Conservation (phyloP, 176 grass and related monocot species). For the Cenchrus fungigraminus region DNA sequence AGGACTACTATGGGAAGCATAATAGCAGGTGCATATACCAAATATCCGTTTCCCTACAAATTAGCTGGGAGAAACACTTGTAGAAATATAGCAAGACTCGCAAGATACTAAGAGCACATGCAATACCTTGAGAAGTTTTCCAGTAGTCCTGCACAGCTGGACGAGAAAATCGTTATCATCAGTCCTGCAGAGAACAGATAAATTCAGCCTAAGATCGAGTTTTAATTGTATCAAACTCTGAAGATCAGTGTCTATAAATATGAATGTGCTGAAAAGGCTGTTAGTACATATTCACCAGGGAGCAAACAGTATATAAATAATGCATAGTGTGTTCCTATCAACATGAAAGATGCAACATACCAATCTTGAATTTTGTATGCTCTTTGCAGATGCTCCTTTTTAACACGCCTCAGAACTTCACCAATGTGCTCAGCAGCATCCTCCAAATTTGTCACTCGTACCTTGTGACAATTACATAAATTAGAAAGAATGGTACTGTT, state of each 20-base stretch:
- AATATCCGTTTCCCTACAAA: neutral
- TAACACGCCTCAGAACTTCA: conserved; percentile 91
- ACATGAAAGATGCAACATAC: conserved; percentile 40
- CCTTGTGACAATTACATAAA: conserved; percentile 47
- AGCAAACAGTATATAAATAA: neutral
- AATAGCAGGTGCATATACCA: neutral
- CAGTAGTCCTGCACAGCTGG: conserved; percentile 72
- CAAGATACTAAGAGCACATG: conserved; percentile 11
- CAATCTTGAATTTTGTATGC: conserved; percentile 95
- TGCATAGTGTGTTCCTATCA: neutral
- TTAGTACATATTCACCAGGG: neutral
- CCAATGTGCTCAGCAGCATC: conserved; percentile 97
- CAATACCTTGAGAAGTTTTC: conserved; percentile 91
- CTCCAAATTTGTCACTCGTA: conserved; percentile 92
- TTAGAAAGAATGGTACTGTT: neutral
- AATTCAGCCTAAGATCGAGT: conserved; percentile 20
- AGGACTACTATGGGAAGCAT: neutral
- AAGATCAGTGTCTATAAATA: neutral
- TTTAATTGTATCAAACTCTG: conserved; percentile 17
- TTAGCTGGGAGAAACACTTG: neutral
- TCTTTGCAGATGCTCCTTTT: conserved; percentile 90
- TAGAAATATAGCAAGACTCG: neutral
- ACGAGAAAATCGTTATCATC: conserved; percentile 92
- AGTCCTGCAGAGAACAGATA: conserved; percentile 56
- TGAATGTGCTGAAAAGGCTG: neutral